Evolutionary conservation across 805 yeast species (phyloP).

Genomic region (Saitoella complicata): DNA sequence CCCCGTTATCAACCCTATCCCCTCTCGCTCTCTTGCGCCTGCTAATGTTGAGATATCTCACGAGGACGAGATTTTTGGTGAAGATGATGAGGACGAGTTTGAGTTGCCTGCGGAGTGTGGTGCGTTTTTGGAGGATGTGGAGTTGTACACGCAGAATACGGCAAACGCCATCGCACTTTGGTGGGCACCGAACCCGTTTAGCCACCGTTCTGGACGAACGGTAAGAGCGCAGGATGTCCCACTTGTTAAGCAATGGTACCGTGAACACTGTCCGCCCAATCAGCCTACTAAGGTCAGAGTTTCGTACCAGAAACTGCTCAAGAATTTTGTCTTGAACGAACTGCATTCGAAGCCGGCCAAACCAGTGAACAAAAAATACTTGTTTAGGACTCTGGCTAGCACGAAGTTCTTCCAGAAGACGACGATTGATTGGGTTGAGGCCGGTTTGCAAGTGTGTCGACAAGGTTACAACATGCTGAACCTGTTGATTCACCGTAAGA

Average conservation of each 20-base stretch:
- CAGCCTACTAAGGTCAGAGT: conserved; percentile 65
- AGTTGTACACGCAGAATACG: conserved; percentile 30
- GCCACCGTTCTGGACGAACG: conserved; percentile 52
- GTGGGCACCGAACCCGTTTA: conserved; percentile 77
- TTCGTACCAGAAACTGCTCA: conserved; percentile 80
- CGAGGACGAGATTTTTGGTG: conserved; percentile 13
- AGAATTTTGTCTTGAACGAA: conserved; percentile 54
- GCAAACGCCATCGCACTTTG: conserved; percentile 45
- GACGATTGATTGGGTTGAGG: conserved; percentile 94
- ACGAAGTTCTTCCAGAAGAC: conserved; percentile 89
- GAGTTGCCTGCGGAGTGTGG: conserved; percentile 27
- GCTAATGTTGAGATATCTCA: conserved; percentile 14
- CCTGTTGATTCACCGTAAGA: conserved; percentile 74
- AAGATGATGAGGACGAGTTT: conserved; percentile 26
- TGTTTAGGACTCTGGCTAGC: conserved; percentile 48
- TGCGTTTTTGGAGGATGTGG: conserved; percentile 37
- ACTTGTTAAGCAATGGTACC: conserved; percentile 65
- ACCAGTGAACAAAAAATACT: conserved; percentile 34
- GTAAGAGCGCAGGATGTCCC: conserved; percentile 85
- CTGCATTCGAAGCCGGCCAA: conserved; percentile 35
- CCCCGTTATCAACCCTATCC: conserved; percentile 40
- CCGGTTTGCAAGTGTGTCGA: conserved; percentile 80
- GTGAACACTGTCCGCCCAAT: conserved; percentile 41
- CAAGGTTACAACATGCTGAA: conserved; percentile 94
- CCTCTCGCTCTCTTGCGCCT: conserved; percentile 18